Base-by-base conservation (phyloP, 2,329 filamentous ascomycete species). In the Neofusicoccum cordaticola region DNA sequence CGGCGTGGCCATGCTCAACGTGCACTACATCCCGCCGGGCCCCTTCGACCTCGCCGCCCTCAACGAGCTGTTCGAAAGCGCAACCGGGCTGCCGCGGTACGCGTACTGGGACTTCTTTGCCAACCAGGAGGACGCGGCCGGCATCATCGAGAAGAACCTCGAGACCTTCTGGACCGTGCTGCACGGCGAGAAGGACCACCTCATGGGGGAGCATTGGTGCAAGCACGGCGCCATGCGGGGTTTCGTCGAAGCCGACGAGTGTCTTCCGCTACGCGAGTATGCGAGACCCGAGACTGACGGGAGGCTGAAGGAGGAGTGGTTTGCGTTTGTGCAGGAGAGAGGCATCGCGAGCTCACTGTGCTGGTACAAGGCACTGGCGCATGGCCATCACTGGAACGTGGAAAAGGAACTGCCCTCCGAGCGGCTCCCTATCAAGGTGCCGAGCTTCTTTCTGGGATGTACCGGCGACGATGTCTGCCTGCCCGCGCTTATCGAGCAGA, bases 81-180 rank as follows among this genome's bases (percentile, higher is more conserved):
- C 61, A 0, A 74, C 78, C 34, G 82, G 82, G 11, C 74, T 76
- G 52, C 72, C 75, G 2, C 41, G 72, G 1, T 77, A 74, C 53
- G 71, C 74, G 39, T 85, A 84, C 72, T 83, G 81, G 80, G 69
- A 80, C 52, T 75, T 84, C 41, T 80, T 83, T 68, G 73, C 73
- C 22, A 41, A 42, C 1, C 71, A 77, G 0, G 69, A 75, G 0
- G 80, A 82, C 44, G 78, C 76, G 1, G 67, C 74, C 2, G 69
- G 69, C 1, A 41, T 83, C n/a, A 70, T 84, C 37, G 71, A 74
- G 9, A 64, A 68, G 39, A 75, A 82, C 63, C 66, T 79, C 0
- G 79, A 81, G 34, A 76, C 75, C 17, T 62, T 77, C 9, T 82
- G 75, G 66, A 64, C 71, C 41, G 71, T 68, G 3, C 66, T 75